These are phyloP conservation scores for Trichophyton benhamiae DNA, from an alignment of 2,329 filamentous ascomycete genomes.

Conservation along the genomic window DNA sequence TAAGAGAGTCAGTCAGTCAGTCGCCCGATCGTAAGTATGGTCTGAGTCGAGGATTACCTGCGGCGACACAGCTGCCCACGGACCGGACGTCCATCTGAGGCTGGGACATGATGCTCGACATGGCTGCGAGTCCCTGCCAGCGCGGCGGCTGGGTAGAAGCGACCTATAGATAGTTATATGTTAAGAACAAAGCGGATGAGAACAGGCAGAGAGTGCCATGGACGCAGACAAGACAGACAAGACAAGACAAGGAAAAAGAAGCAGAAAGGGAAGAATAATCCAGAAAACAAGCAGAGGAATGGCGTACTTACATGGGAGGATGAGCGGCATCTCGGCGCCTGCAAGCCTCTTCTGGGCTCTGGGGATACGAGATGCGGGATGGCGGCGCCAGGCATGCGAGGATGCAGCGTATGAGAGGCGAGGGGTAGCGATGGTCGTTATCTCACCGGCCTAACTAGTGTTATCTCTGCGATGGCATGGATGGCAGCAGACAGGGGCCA, in stretches of 20 bases:
- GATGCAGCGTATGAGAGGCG: too few species aligned
- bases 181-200: background rate
- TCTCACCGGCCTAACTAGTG: too few species aligned
- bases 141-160: background rate
- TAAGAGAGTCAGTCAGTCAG: constrained; percentile 5
- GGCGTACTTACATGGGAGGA: too few species aligned
- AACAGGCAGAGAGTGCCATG: background rate
- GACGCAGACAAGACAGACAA: background rate
- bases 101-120: constrained; percentile 6
- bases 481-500: too few species aligned
- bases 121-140: background rate
- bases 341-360: too few species aligned
- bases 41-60: constrained; percentile 4
- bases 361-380: too few species aligned
- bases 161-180: background rate
- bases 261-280: background rate
- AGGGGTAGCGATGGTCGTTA: too few species aligned
- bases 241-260: background rate
- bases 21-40: background rate
- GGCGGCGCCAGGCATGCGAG: too few species aligned
- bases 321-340: too few species aligned
- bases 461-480: too few species aligned
- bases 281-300: too few species aligned
- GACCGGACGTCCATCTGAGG: constrained; percentile 9
- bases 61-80: constrained; percentile 10